Conservation (phyloP, 129 eudicot genomes). For the Flaveria ramosissima region DNA sequence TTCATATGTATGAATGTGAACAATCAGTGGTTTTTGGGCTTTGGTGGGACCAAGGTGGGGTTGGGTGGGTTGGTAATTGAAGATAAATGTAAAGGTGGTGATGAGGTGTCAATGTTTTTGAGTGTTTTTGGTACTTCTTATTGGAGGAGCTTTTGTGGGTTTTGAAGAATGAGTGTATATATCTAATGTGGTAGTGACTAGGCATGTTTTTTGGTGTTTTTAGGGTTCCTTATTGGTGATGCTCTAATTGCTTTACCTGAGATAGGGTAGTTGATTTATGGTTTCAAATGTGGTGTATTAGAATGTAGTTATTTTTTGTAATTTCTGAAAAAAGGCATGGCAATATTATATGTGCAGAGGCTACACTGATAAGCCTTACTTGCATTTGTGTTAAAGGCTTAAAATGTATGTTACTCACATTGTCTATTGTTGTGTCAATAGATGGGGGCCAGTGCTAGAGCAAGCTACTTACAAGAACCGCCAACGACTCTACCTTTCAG, state of each 20-base stretch:
- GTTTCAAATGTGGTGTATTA: neutral
- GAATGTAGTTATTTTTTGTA: neutral
- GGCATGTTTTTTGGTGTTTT: too few relatives aligned
- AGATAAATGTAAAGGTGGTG: too few relatives aligned
- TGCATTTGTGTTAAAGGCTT: neutral
- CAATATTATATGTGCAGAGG: neutral
- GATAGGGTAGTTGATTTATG: neutral
- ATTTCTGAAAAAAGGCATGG: neutral
- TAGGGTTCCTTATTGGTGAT: too few relatives aligned
- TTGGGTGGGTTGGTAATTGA: too few relatives aligned
- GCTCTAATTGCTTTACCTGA: neutral
- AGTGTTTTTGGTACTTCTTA: too few relatives aligned
- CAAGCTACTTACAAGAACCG: slow-evolving; percentile 94
- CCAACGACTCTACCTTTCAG: slow-evolving; percentile 93
- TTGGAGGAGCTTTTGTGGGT: too few relatives aligned
- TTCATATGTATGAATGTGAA: too few relatives aligned
- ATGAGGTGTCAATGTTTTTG: too few relatives aligned
- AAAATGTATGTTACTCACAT: slow-evolving; percentile 12
- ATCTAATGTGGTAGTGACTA: too few relatives aligned
- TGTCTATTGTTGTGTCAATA: slow-evolving; percentile 23
- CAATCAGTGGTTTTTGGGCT: too few relatives aligned
- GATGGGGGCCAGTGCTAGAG: slow-evolving; percentile 90
- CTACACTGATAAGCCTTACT: neutral
- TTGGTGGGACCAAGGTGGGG: too few relatives aligned
- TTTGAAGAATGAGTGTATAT: too few relatives aligned